These are phyloP conservation scores for Aureobasidium mangrovei DNA, from an alignment of 2,329 filamentous ascomycete species.

Conservation along the genomic window DNA sequence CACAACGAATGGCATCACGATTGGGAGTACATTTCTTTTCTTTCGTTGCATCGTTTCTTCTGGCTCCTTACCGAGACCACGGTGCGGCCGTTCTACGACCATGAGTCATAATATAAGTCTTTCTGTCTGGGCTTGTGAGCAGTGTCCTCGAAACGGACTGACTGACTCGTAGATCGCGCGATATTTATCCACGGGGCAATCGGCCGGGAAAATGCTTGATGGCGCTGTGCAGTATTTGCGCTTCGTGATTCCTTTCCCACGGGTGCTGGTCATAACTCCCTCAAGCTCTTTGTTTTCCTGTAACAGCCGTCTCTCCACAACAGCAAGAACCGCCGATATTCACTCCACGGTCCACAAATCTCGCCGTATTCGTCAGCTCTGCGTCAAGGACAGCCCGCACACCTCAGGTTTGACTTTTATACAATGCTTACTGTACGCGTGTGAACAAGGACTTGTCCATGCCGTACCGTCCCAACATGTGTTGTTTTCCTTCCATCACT, in stretches of 20 bases:
- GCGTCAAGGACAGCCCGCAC: neutral
- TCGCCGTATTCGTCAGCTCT: conserved; percentile 10
- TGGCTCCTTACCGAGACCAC: no score
- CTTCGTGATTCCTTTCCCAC: neutral
- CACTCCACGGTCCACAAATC: conserved; percentile 7
- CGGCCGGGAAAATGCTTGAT: neutral
- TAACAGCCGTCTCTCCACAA: conserved; percentile 3
- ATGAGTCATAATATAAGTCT: no score
- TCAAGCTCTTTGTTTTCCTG: neutral
- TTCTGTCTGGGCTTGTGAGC: no score
- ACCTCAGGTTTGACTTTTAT: no score
- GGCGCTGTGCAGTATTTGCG: neutral
- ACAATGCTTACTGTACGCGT: no score
- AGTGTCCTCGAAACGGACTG: no score
- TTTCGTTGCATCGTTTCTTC: no score
- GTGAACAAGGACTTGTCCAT: no score
- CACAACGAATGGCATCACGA: no score
- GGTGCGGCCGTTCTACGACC: no score
- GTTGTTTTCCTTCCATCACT: neutral
- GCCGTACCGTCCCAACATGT: no score
- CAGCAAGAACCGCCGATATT: neutral
- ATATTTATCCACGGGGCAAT: neutral
- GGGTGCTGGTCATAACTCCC: neutral
- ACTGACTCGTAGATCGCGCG: neutral
- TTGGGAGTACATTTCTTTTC: no score